Evolutionary conservation across 441 rosid species (phyloP), one percentile per base, ranked within the genome.

Genomic region (Erodium chrysanthum): DNA sequence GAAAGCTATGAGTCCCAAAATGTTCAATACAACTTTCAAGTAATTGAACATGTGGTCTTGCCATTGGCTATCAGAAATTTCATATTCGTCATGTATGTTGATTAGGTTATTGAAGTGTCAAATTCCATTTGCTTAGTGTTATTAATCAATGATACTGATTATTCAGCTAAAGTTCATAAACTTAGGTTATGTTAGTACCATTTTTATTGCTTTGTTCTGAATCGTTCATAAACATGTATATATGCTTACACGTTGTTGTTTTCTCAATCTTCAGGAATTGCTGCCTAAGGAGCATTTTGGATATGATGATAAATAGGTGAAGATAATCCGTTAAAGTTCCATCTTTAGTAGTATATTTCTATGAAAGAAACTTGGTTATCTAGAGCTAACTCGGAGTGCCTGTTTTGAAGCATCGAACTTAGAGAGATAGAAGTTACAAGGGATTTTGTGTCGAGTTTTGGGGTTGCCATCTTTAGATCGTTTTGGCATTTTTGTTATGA

Each of bases 371-470:
- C 75, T 83, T 77, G 83, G 78, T 75, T 65, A 74, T 80, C 81
- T 82, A 80, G 87, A 83, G 83, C 85, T 88, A 83, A 88, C 87
- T 76, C 40, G 84, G 85, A 74, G 73, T 7, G 9, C 4, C 9
- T 35, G 40, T 35, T 7, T 35, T 35, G 40, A 35, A 35, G 40
- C 7, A 35, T 71, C 74, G 75, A 73, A 76, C 66, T 80, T 79
- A 25, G 29, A 77, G 81, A 62, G 73, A 73, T 75, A 79, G 83
- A 80, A 79, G 81, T 81, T 77, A 72, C 69, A 73, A 82, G 79
- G 83, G 79, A 76, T 85, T 82, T 85, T 82, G 83, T 82, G 87
- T 89, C 72, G 74, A 81, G 84, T 87, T 74, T 88, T 86, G 88
- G 82, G 80, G 69, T 69, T 75, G 68, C 56, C 52, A 59, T 37